These are phyloP conservation scores for Pyrus pyrifolia DNA, from an alignment of 306 rosid genomes.

Conservation along the genomic window DNA sequence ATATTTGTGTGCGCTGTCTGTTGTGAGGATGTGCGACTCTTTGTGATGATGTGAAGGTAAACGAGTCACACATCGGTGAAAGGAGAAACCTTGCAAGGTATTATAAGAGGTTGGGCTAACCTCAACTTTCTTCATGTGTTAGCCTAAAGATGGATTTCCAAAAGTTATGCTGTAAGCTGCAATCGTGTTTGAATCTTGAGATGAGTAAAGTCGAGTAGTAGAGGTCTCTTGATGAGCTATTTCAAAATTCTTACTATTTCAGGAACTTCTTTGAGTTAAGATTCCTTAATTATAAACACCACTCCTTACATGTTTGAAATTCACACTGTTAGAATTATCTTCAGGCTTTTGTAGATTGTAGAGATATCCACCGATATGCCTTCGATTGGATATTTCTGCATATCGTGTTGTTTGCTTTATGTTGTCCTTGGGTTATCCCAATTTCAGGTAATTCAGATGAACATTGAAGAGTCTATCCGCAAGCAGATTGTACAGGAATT, in stretches of 20 bases:
- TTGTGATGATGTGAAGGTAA: too few species aligned
- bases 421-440: constrained; percentile 10
- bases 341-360: neutral
- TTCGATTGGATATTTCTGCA: constrained; percentile 3
- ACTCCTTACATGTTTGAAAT: neutral
- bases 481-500: constrained; percentile 84
- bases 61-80: too few species aligned
- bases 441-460: constrained; percentile 83
- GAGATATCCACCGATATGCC: neutral
- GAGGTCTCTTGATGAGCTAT: neutral
- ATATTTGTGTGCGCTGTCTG: neutral
- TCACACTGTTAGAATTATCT: neutral
- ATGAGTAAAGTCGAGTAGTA: neutral
- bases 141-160: neutral
- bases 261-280: neutral
- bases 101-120: too few species aligned
- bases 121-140: too few species aligned
- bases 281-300: neutral
- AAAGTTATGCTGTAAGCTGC: neutral
- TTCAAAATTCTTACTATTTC: neutral
- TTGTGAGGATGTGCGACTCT: too few species aligned
- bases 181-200: neutral
- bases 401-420: constrained; percentile 6
- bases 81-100: too few species aligned
- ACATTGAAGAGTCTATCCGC: constrained; percentile 73